Evolutionary conservation across 2,329 filamentous ascomycete genomes (phyloP), one percentile per base, ranked within the genome.

Genomic region (Neonectria punicea): DNA sequence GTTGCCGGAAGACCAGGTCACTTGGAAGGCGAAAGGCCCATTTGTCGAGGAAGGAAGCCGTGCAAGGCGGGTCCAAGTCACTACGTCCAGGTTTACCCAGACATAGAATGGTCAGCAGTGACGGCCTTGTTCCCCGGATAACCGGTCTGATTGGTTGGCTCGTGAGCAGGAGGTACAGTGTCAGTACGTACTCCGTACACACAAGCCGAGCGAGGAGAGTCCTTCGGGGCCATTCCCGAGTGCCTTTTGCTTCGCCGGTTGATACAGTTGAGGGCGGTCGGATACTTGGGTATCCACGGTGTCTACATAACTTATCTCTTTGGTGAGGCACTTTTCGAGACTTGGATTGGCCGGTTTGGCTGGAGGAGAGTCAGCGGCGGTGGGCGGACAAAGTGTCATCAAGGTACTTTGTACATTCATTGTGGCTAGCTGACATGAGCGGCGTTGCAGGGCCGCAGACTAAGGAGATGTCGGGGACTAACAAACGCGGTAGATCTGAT

Each of bases 401-500:
- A 53, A 57, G 44, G 57, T 51, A 46, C 50, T 22, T 30, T n/a
- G 18, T 30, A 32, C 28, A 32, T 51, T 28, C 32, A 16, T 34
- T 28, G 28, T 41, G 39, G 20, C 32, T 32, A 11, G 28, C 49
- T 51, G 28, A 32, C 28, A 18, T 51, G 49, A n/a, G 47, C 11
- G 49, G 9, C 49, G 30, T 51, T 13, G 28, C 47, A 50, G 28
- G 47, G n/a, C n/a, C n/a, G 30, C 28, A 34, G 30, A 18, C 22
- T 30, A 20, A 49, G 6, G 30, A 50, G 10, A 20, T 16, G 25
- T 51, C 22, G n/a, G 22, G 47, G 58, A 54, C 34, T 55, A 62
- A 39, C 49, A 46, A 56, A 50, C 16, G 53, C 47, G 50, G 36
- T 51, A 22, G 56, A 66, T 66, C 56, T 63, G 64, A 66, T 66